Evolutionary conservation across 345 rosid species (phyloP).

Genomic region (Lepidium sativum): DNA sequence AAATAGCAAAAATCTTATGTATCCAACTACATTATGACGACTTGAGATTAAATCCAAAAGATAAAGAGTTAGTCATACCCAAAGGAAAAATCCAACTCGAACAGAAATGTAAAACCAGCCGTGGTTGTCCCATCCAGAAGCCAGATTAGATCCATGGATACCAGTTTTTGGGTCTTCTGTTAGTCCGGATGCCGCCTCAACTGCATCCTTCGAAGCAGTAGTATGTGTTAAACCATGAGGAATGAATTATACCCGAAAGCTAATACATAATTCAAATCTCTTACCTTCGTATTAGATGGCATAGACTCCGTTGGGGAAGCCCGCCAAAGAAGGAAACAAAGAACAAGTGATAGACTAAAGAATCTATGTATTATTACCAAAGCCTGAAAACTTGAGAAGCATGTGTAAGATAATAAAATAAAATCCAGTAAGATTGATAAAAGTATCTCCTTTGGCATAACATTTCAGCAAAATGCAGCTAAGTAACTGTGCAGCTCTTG

Average conservation of each 20-base stretch:
- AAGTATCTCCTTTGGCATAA: not conserved
- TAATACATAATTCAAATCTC: not conserved
- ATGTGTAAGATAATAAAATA: constrained; percentile 20
- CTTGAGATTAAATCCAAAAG: not conserved
- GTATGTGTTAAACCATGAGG: constrained; percentile 3
- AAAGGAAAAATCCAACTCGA: constrained; percentile 79
- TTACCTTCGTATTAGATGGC: constrained; percentile 45
- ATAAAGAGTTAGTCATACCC: constrained; percentile 40
- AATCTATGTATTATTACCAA: constrained; percentile 88
- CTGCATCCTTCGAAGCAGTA: constrained; percentile 37
- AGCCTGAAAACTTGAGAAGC: constrained; percentile 66
- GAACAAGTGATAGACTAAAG: constrained; percentile 71
- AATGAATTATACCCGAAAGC: not conserved
- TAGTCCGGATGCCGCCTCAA: constrained; percentile 28
- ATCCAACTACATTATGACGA: not conserved
- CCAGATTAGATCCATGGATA: constrained; percentile 26
- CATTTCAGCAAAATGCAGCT: not conserved
- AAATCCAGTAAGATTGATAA: not conserved
- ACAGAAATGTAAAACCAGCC: constrained; percentile 75
- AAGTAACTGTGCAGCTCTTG: not conserved
- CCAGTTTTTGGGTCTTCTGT: constrained; percentile 28
- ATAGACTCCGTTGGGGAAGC: constrained; percentile 45
- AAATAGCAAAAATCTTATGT: not conserved
- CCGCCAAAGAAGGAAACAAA: constrained; percentile 71
- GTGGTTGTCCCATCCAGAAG: constrained; percentile 40